phyloP scores from a whole-genome alignment of 2,329 filamentous ascomycete genomes.

The Bipolaris victoriae region DNA sequence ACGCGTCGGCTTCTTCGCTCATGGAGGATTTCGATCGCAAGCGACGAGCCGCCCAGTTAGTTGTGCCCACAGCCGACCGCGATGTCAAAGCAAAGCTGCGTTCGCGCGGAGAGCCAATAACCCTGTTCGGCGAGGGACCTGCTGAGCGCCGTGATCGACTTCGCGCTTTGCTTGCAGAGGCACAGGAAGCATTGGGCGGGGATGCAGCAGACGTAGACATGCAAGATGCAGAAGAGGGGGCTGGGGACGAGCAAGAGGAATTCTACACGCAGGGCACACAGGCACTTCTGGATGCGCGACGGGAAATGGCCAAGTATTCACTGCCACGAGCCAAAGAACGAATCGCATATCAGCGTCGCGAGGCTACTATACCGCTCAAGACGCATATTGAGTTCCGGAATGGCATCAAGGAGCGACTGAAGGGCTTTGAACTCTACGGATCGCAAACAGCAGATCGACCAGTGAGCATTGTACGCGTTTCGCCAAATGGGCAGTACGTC shows the following conservation, averaged over 20 bases:
- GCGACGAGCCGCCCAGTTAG: conserved; percentile 83
- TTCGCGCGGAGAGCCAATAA: conserved; percentile 90
- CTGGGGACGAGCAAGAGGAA: conserved; percentile 70
- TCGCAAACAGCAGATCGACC: conserved; percentile 92
- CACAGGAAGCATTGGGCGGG: conserved; percentile 68
- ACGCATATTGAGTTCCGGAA: conserved; percentile 94
- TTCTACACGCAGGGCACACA: conserved; percentile 88
- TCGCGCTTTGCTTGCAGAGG: conserved; percentile 77
- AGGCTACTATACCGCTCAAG: conserved; percentile 81
- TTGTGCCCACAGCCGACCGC: conserved; percentile 91
- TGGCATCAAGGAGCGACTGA: conserved; percentile 79
- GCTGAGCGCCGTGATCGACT: conserved; percentile 85
- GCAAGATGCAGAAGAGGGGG: conserved; percentile 59
- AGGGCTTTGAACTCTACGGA: conserved; percentile 87
- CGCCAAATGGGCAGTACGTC: conserved; percentile 80
- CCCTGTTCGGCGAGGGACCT: conserved; percentile 88
- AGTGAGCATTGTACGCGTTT: conserved; percentile 88
- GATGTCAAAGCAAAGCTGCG: conserved; percentile 73
- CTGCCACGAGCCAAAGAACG: conserved; percentile 80
- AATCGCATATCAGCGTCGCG: conserved; percentile 76
- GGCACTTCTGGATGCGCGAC: conserved; percentile 75
- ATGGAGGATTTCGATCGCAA: conserved; percentile 90
- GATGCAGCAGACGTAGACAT: conserved; percentile 60
- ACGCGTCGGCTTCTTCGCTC: conserved; percentile 84
- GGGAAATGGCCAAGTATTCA: conserved; percentile 81